Percentiles rank a stretch among this genome's conserved stretches.
Conservation (phyloP, 768 basidiomycete species). For the Leccinum subgranulosum region DNA sequence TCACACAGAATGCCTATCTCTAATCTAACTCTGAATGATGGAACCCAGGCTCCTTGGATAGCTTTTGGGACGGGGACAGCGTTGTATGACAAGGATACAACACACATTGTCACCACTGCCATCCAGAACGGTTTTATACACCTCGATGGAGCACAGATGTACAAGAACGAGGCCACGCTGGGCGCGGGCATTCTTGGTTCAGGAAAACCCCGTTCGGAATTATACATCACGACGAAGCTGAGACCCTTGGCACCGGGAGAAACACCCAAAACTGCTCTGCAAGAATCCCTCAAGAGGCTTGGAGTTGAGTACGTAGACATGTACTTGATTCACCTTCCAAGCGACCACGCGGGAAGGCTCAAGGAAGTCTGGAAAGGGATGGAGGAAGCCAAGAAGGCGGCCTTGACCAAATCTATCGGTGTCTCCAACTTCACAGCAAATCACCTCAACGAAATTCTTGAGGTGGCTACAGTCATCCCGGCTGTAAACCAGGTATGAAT, state of each 20-base stretch:
- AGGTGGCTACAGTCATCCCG: constrained; percentile 43
- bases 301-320: constrained; percentile 57
- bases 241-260: constrained; percentile 32
- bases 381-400: constrained; percentile 50
- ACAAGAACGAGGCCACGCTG: constrained; percentile 53
- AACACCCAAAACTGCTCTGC: constrained; percentile 47
- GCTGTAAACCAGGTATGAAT: constrained; percentile 50
- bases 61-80: constrained; percentile 65
- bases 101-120: constrained; percentile 39
- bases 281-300: constrained; percentile 53
- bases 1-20: constrained; percentile 23
- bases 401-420: constrained; percentile 43
- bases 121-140: constrained; percentile 56
- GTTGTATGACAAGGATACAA: constrained; percentile 43
- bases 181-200: constrained; percentile 50
- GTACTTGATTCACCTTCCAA: constrained; percentile 57
- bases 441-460: constrained; percentile 42
- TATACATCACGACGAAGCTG: constrained; percentile 66
- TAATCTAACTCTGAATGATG: constrained; percentile 52
- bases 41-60: constrained; percentile 49
- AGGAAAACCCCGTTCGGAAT: constrained; percentile 47
- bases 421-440: constrained; percentile 52
- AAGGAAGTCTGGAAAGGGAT: constrained; percentile 57
- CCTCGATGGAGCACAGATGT: constrained; percentile 62
- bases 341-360: constrained; percentile 39